Evolutionary conservation across 169 alveolate genomes (phyloP).

Genomic region (Plasmodium yoelii): DNA sequence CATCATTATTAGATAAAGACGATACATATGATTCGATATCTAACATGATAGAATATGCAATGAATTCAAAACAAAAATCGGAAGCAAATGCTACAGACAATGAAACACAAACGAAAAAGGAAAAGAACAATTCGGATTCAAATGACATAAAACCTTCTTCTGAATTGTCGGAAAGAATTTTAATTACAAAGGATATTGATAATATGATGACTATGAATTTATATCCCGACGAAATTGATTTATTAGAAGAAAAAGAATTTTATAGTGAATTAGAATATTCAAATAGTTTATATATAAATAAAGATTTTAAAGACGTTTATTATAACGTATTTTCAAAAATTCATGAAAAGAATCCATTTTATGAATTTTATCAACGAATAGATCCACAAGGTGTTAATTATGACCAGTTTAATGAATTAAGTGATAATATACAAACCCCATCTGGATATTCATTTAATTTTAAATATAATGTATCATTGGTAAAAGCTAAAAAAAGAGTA

Average conservation of each 20-base stretch:
- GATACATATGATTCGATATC: conserved; percentile 16
- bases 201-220: background rate
- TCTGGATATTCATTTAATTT: conserved; percentile 1
- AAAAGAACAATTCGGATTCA: background rate
- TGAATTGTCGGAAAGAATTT: background rate
- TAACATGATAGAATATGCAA: conserved; percentile 23
- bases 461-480: conserved; percentile 14
- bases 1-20: conserved; percentile 41
- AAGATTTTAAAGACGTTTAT: conserved; percentile 32
- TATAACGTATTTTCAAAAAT: conserved; percentile 18
- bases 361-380: conserved; percentile 1
- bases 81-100: background rate
- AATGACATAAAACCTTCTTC: background rate
- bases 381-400: conserved; percentile 17
- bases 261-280: conserved; percentile 6
- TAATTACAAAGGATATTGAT: conserved; percentile 4
- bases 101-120: background rate
- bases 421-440: background rate
- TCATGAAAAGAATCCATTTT: conserved; percentile 28
- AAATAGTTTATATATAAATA: conserved; percentile 25
- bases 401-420: conserved; percentile 1
- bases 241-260: conserved; percentile 10
- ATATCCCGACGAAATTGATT: conserved; percentile 9
- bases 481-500: conserved; percentile 25
- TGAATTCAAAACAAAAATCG: background rate